phyloP scores from a whole-genome alignment of 2,329 filamentous ascomycete genomes.

The Claviceps sp. region DNA sequence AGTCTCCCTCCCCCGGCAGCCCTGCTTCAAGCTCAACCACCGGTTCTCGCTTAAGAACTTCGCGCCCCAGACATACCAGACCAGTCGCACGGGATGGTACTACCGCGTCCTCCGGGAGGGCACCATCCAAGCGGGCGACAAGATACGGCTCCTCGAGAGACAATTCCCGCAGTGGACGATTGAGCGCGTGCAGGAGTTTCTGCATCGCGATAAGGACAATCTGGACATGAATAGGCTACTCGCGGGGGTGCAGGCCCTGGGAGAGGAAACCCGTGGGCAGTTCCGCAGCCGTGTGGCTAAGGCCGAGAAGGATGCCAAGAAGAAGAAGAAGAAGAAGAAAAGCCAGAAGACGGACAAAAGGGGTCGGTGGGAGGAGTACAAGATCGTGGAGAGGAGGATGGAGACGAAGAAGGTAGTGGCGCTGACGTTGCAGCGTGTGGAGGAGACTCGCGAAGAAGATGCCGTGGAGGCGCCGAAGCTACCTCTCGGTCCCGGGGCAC shows the following conservation, averaged over 20 bases:
- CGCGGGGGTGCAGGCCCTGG: constrained; percentile 35
- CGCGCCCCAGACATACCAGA: constrained; percentile 41
- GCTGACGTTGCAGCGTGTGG: constrained; percentile 34
- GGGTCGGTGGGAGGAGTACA: constrained; percentile 31
- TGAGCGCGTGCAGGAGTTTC: constrained; percentile 47
- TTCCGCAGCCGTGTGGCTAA: constrained; percentile 41
- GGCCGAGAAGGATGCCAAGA: constrained; percentile 18
- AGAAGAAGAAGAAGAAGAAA: constrained; percentile 18
- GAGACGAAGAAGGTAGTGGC: constrained; percentile 39
- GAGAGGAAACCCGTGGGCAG: constrained; percentile 31
- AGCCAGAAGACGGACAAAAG: constrained; percentile 5
- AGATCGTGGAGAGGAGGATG: constrained; percentile 32
- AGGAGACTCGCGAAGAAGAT: constrained; percentile 19
- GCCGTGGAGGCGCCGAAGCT: constrained; percentile 18
- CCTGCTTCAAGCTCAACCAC: constrained; percentile 55
- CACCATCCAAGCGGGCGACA: constrained; percentile 39
- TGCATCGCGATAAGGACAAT: constrained; percentile 41
- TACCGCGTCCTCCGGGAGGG: constrained; percentile 48
- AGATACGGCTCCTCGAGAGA: constrained; percentile 41
- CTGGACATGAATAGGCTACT: constrained; percentile 38
- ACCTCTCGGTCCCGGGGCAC: constrained; percentile 26
- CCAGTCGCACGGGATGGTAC: constrained; percentile 51
- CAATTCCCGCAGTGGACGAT: constrained; percentile 48
- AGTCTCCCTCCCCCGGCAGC: constrained; percentile 47
- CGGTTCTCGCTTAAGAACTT: constrained; percentile 51